A percentile compares a stretch with the other conserved stretches of the same genome.
Conservation (phyloP, 225 moss, liverwort and hornwort species). For the Pseudoscleropodium purum region DNA sequence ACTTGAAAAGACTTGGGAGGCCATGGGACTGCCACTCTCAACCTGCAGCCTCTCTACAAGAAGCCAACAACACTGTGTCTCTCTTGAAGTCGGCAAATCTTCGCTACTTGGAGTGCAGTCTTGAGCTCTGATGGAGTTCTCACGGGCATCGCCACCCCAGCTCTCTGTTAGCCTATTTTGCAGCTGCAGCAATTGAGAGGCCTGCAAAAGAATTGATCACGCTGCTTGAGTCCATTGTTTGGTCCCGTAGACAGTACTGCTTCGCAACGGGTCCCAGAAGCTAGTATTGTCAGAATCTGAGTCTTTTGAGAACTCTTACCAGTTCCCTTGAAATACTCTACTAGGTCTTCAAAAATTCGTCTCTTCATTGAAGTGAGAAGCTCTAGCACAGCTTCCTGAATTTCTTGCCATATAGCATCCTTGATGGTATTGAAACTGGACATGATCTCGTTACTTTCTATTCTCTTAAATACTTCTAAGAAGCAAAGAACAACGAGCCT, state of each 20-base stretch:
- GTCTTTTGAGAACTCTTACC: neutral
- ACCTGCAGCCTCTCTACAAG: neutral
- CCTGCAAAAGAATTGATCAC: conserved; percentile 1
- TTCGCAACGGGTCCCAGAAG: neutral
- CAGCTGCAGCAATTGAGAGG: neutral
- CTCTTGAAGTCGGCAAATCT: neutral
- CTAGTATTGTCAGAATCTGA: neutral
- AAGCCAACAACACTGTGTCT: neutral
- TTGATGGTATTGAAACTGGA: neutral
- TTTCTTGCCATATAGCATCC: neutral
- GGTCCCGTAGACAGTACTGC: neutral
- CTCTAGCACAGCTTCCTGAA: neutral
- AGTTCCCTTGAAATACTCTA: neutral
- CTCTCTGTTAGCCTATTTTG: neutral
- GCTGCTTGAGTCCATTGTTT: neutral
- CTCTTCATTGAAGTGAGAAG: neutral
- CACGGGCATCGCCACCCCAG: conserved; percentile 11
- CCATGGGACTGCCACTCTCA: conserved; percentile 13
- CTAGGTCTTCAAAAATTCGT: neutral
- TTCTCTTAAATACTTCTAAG: neutral
- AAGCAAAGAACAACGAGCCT: neutral
- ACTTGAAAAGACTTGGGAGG: conserved; percentile 16
- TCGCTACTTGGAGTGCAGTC: neutral
- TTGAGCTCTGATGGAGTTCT: neutral
- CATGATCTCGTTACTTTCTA: neutral